Evolutionary conservation across 495 filamentous ascomycete genomes (phyloP).

Genomic region (Penicillium lagena): DNA sequence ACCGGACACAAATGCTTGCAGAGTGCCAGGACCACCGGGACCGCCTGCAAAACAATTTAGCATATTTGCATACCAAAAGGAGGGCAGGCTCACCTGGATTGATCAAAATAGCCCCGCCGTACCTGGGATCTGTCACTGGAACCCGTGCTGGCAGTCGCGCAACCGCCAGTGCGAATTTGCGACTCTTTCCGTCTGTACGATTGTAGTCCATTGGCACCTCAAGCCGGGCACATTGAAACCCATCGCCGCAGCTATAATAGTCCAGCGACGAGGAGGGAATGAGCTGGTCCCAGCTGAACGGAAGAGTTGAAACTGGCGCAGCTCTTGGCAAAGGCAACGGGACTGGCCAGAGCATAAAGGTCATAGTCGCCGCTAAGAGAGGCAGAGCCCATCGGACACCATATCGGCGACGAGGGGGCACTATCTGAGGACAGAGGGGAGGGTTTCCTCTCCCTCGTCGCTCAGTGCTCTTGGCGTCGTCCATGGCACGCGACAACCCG

Average conservation of each 20-base stretch:
- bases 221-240: constrained; percentile 48
- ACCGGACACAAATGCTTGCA: constrained; percentile 28
- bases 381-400: neutral
- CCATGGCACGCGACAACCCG: too few relatives aligned
- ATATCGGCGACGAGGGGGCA: neutral
- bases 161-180: constrained; percentile 43
- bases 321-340: constrained; percentile 5
- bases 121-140: constrained; percentile 35
- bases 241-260: constrained; percentile 35
- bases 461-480: too few relatives aligned
- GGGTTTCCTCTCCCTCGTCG: too few relatives aligned
- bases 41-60: constrained; percentile 25
- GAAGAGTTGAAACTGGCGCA: neutral
- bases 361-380: neutral
- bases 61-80: too few relatives aligned
- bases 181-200: constrained; percentile 24
- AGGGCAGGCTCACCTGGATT: constrained; percentile 31
- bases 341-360: constrained; percentile 14
- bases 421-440: too few relatives aligned
- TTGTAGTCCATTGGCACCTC: constrained; percentile 54
- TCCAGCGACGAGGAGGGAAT: constrained; percentile 21
- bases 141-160: constrained; percentile 43
- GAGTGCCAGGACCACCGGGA: constrained; percentile 43
- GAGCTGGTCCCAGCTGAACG: constrained; percentile 26
- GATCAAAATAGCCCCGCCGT: constrained; percentile 39